Conservation (phyloP, 768 basidiomycete genomes). For the Exidia glandulosa region DNA sequence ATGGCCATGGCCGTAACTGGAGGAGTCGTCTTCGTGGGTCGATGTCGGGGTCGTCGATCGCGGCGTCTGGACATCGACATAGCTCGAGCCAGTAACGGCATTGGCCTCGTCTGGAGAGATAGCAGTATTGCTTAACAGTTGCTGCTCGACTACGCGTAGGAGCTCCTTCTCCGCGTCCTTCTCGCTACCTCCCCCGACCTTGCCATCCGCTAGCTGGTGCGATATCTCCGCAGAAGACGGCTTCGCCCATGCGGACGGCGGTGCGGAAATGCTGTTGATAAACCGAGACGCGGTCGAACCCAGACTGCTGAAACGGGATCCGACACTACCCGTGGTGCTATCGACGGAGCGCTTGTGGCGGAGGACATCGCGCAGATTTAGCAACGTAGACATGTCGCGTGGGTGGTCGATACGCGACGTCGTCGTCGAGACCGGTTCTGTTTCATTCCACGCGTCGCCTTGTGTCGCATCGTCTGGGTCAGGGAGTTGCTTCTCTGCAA, state of each 20-base stretch:
- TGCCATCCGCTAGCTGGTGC: slow-evolving; percentile 39
- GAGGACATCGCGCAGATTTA: slow-evolving; percentile 52
- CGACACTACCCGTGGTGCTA: slow-evolving; percentile 1
- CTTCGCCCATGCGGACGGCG: slow-evolving; percentile 41
- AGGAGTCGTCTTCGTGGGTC: not conserved
- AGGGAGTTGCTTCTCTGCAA: slow-evolving; percentile 26
- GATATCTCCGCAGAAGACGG: slow-evolving; percentile 48
- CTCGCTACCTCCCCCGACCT: slow-evolving; percentile 24
- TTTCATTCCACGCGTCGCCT: slow-evolving; percentile 41
- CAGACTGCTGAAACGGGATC: slow-evolving; percentile 4
- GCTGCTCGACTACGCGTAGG: slow-evolving; percentile 28
- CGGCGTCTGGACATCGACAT: not conserved
- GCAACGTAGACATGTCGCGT: slow-evolving; percentile 43
- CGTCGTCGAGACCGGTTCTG: slow-evolving; percentile 47
- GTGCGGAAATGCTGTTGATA: slow-evolving; percentile 8
- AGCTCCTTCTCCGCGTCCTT: slow-evolving; percentile 25
- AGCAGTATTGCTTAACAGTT: not conserved
- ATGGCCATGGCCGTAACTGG: not conserved
- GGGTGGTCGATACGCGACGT: slow-evolving; percentile 39
- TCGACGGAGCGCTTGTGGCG: slow-evolving; percentile 39
- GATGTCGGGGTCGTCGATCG: not conserved
- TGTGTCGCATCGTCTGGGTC: slow-evolving; percentile 50
- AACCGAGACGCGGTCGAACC: slow-evolving; percentile 13
- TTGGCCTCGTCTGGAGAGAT: not conserved
- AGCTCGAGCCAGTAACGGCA: not conserved